Conservation (phyloP, 768 basidiomycete genomes). For the Suillus ampliporus region DNA sequence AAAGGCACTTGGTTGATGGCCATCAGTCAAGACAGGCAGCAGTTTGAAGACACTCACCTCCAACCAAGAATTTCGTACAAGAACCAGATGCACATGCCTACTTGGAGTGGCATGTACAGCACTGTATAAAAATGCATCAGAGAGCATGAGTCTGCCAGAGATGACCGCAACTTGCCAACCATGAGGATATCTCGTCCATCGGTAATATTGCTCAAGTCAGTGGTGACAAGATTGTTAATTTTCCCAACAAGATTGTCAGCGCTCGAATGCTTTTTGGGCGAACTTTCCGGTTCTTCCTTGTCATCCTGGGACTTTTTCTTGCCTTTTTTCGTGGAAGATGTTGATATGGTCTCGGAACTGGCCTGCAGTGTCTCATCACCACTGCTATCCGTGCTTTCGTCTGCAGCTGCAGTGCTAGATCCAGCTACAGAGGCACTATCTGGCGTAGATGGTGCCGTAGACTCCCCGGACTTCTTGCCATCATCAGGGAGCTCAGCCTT, state of each 20-base stretch:
- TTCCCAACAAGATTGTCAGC: conserved; percentile 66
- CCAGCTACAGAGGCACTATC: conserved; percentile 19
- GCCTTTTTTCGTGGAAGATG: conserved; percentile 6
- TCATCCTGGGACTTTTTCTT: conserved; percentile 12
- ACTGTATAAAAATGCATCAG: conserved; percentile 1
- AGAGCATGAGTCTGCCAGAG: conserved; percentile 21
- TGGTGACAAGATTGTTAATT: conserved; percentile 78
- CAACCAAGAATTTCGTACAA: conserved; percentile 54
- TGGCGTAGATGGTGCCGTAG: conserved; percentile 12
- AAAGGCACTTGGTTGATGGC: conserved; percentile 41
- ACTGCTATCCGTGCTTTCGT: conserved; percentile 12
- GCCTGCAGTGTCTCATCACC: conserved; percentile 9
- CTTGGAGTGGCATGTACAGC: conserved; percentile 18
- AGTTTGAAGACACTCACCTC: conserved; percentile 26
- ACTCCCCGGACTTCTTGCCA: conserved; percentile 6
- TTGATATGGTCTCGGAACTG: neutral
- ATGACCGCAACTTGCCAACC: conserved; percentile 2
- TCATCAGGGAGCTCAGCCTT: conserved; percentile 23
- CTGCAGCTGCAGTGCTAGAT: conserved; percentile 17
- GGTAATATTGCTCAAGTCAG: conserved; percentile 31
- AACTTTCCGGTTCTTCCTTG: neutral
- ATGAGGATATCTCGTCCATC: conserved; percentile 26
- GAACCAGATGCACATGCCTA: conserved; percentile 44
- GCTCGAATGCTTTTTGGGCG: conserved; percentile 19
- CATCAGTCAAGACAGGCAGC: neutral